Evolutionary conservation across 1,139 yeast species (phyloP).

Genomic region (Saccharomycopsis phalli): DNA sequence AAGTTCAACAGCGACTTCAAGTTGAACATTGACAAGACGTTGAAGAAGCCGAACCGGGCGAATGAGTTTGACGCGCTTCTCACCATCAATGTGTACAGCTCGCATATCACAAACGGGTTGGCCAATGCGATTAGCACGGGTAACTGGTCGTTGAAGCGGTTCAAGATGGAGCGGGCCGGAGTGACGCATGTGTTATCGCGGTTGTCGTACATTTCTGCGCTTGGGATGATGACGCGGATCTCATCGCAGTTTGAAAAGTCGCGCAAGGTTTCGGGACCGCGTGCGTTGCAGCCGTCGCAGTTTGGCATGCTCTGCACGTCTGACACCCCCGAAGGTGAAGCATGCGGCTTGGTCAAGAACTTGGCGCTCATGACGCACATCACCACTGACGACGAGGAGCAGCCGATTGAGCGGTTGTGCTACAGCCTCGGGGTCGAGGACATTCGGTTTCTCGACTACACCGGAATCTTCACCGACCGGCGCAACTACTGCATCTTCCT

Average conservation of each 20-base stretch:
- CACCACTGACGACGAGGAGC: conserved; percentile 96
- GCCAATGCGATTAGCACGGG: conserved; percentile 97
- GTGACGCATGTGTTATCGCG: conserved; percentile 94
- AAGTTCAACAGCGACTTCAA: conserved; percentile 93
- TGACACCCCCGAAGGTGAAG: conserved; percentile 99
- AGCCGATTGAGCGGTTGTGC: conserved; percentile 71
- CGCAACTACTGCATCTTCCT: conserved; percentile 70
- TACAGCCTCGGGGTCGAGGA: conserved; percentile 85
- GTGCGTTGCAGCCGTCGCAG: conserved; percentile 98
- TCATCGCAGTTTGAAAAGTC: conserved; percentile 97
- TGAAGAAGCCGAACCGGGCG: conserved; percentile 90
- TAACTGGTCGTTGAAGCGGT: conserved; percentile 96
- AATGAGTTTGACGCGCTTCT: conserved; percentile 90
- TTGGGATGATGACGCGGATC: conserved; percentile 99
- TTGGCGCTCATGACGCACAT: conserved; percentile 97
- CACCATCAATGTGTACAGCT: conserved; percentile 82
- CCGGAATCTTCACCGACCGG: conserved; percentile 66
- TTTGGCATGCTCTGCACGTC: conserved; percentile 98
- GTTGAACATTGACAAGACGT: conserved; percentile 84
- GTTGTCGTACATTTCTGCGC: conserved; percentile 83
- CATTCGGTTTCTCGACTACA: conserved; percentile 71
- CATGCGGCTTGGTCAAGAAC: conserved; percentile 96
- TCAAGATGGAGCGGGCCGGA: conserved; percentile 99
- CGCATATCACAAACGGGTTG: conserved; percentile 87
- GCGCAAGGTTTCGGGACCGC: conserved; percentile 96